Percentiles rank a stretch among this genome's conserved stretches.
These are phyloP conservation scores for Aspergillus alliaceus DNA, from an alignment of 2,329 filamentous ascomycete genomes.

Conservation along the genomic window DNA sequence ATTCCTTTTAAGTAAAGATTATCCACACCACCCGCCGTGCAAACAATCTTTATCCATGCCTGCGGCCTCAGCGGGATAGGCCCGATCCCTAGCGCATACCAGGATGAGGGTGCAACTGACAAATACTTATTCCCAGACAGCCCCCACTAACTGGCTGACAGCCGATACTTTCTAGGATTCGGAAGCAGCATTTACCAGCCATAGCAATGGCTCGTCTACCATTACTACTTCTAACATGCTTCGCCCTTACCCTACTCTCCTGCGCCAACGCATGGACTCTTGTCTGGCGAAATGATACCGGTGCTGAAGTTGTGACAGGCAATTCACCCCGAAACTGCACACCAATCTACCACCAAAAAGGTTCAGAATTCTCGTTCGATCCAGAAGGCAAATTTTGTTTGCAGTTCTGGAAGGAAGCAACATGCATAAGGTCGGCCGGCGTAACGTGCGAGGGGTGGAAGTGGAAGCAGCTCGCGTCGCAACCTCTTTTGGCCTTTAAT, in stretches of 20 bases:
- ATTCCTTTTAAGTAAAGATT: neutral
- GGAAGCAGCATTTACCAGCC: too few relatives aligned
- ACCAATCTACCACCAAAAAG: conserved; percentile 14
- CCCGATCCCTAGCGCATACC: neutral
- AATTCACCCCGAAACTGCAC: conserved; percentile 7
- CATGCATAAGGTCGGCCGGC: conserved; percentile 7
- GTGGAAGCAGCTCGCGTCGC: conserved; percentile 8
- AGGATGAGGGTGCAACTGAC: neutral
- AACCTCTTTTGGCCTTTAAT: conserved; percentile 12
- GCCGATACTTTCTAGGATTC: too few relatives aligned
- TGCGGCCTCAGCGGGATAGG: neutral
- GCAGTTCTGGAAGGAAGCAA: conserved; percentile 9
- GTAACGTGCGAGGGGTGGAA: conserved; percentile 7
- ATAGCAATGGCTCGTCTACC: conserved; percentile 5
- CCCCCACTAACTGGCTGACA: neutral
- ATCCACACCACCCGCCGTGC: neutral
- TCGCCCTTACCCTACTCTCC: neutral
- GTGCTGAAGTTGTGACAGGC: neutral
- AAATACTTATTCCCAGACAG: neutral
- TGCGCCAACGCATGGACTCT: conserved; percentile 12
- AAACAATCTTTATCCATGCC: neutral
- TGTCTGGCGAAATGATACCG: conserved; percentile 16
- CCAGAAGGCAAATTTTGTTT: conserved; percentile 17
- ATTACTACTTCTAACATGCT: neutral
- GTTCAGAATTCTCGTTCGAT: conserved; percentile 10